phyloP scores from a whole-genome alignment of 805 yeast species.

The Zygoascus flipseniorum region DNA sequence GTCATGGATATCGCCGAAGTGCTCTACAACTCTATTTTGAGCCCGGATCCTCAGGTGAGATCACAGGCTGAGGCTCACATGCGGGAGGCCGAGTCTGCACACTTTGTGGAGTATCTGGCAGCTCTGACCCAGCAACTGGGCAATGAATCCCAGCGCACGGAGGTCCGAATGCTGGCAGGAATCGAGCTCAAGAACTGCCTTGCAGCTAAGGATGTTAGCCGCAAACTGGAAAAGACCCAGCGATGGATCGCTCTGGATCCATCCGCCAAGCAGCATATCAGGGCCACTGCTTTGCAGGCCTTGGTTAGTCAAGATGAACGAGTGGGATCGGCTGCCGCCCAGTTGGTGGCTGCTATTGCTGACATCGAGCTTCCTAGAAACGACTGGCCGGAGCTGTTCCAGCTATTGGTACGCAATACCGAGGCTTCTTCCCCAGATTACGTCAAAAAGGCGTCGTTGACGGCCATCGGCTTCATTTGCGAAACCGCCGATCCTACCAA shows the following conservation, averaged over 20 bases:
- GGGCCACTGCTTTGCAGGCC: constrained; percentile 49
- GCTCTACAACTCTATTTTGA: constrained; percentile 28
- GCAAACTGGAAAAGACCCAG: constrained; percentile 49
- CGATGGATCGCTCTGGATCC: constrained; percentile 65
- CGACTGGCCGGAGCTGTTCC: constrained; percentile 85
- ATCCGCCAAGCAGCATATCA: constrained; percentile 53
- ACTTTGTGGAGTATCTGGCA: constrained; percentile 65
- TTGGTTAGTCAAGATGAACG: constrained; percentile 59
- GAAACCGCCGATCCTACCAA: constrained; percentile 83
- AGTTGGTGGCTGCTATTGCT: constrained; percentile 94
- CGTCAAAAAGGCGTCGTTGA: constrained; percentile 77
- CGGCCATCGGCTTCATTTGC: constrained; percentile 92
- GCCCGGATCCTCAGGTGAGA: constrained; percentile 52
- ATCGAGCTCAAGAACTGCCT: constrained; percentile 80
- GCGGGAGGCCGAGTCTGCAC: constrained; percentile 57
- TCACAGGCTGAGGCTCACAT: constrained; percentile 73
- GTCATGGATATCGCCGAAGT: constrained; percentile 2
- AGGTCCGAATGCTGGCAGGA: constrained; percentile 89
- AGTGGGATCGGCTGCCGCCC: constrained; percentile 86
- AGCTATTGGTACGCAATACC: constrained; percentile 78
- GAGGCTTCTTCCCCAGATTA: constrained; percentile 65
- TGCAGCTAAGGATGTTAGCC: constrained; percentile 66
- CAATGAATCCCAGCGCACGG: constrained; percentile 53
- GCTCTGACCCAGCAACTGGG: constrained; percentile 64
- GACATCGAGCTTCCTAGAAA: constrained; percentile 82